Base-by-base conservation (phyloP, 805 yeast species). In the Candida palmyrensis region DNA sequence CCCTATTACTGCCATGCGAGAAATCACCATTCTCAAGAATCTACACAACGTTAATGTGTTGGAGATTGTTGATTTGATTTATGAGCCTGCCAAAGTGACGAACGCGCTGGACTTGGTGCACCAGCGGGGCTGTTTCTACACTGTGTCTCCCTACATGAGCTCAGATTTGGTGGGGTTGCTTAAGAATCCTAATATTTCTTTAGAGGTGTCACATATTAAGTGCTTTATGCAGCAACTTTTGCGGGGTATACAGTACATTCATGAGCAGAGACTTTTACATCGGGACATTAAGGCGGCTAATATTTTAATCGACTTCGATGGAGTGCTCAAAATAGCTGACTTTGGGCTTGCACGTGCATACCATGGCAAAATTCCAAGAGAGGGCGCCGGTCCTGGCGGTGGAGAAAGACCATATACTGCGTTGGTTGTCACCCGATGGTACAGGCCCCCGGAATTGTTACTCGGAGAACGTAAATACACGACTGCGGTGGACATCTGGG, bases 241-340 rank as follows among this genome's bases (percentile, higher is more conserved):
- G 6, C 62, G 68, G 33, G 98, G 97, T 6, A 70, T 92, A 24
- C 76, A 83, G 39, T 92, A 80, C 50, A 75, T 92, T 19, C 99
- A 92, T 51, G 57, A 62, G 8, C 61, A 66, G 24, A 57, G 62
- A 18, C 75, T 64, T 43, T 62, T 75, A 38, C 99, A 92, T 55
- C 71, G 99, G 37, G 99, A 92, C 51, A 85, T 92, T 38, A 92
- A 92, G 57, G 88, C 97, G 0, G 96, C 98, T n/a, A 92, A 92
- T 49, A 83, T 92, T 21, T 69, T 92, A 24, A 71, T 92, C 6
- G 89, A 83, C 48, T 73, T 68, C 33, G 62, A 68, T 32, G 98
- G 98, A 1, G 62, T 76, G 6, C 66, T 94, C 24, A 90, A 90
- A 49, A 76, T 92, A 29, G 98, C 96, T 2, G 99, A 92, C 60